These are phyloP conservation scores for Monilinia laxa DNA, from an alignment of 2,329 filamentous ascomycete genomes.

Conservation along the genomic window DNA sequence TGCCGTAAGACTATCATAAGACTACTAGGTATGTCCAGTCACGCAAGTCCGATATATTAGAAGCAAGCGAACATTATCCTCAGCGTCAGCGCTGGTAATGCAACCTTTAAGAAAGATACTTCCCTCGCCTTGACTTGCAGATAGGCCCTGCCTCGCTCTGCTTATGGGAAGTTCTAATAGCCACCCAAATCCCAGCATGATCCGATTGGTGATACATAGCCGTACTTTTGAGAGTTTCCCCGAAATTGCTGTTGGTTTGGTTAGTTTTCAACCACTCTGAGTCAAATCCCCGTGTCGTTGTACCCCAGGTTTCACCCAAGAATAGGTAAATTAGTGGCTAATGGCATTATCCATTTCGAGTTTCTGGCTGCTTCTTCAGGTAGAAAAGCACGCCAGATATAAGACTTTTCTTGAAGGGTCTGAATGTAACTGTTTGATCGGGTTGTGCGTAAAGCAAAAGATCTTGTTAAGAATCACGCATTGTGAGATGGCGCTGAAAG, in stretches of 20 bases:
- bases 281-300: background rate
- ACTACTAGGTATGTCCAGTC: background rate
- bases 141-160: constrained; percentile 15
- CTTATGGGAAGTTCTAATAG: constrained; percentile 1
- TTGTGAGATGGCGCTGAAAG: background rate
- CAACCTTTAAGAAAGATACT: background rate
- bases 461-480: background rate
- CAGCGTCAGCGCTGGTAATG: constrained; percentile 5
- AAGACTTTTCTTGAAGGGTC: background rate
- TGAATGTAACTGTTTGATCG: constrained; percentile 2
- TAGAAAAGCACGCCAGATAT: background rate
- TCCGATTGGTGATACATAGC: constrained; percentile 12
- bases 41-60: background rate
- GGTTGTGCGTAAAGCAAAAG: background rate
- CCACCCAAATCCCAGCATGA: constrained; percentile 1
- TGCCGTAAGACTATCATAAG: constrained; percentile 2
- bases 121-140: constrained; percentile 15
- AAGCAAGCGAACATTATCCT: background rate
- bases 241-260: constrained; percentile 11
- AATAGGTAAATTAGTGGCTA: background rate
- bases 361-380: background rate
- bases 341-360: background rate
- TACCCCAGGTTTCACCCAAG: constrained; percentile 12
- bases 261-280: constrained; percentile 4
- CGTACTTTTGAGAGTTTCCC: background rate